These are phyloP conservation scores for Phalaenopsis aphrodite DNA, from an alignment of 106 monocot genomes.

Conservation along the genomic window DNA sequence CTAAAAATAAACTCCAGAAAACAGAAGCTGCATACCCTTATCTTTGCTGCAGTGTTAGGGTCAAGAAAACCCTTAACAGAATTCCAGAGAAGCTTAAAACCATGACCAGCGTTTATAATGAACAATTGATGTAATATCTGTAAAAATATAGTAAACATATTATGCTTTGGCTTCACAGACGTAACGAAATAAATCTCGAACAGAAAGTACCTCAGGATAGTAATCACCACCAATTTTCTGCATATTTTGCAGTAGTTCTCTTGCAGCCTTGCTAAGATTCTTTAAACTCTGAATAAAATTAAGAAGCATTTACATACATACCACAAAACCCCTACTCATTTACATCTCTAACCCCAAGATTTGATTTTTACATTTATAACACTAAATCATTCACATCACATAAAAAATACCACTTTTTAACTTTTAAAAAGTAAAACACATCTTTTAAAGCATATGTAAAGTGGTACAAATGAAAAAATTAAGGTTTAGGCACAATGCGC, in stretches of 20 bases:
- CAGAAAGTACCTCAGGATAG: constrained; percentile 43
- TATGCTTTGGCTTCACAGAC: not conserved
- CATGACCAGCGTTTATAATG: constrained; percentile 63
- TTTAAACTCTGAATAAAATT: constrained; percentile 38
- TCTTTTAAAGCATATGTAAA: no score
- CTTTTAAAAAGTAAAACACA: no score
- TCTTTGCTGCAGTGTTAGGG: constrained; percentile 64
- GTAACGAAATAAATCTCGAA: not conserved
- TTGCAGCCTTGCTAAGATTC: constrained; percentile 45
- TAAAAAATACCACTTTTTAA: no score
- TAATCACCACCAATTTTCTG: constrained; percentile 62
- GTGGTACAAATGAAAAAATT: no score
- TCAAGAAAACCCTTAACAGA: constrained; percentile 64
- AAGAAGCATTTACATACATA: no score
- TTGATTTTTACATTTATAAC: no score
- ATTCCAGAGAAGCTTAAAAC: constrained; percentile 72
- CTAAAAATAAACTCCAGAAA: not conserved
- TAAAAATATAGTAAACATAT: not conserved
- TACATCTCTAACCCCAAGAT: no score
- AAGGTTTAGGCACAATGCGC: not conserved
- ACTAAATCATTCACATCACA: no score
- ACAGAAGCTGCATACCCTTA: constrained; percentile 34
- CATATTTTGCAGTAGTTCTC: constrained; percentile 42
- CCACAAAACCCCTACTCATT: no score
- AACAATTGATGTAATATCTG: constrained; percentile 73